These are phyloP conservation scores for Monilinia laxa DNA, from an alignment of 2,329 filamentous ascomycete species.

Conservation along the genomic window DNA sequence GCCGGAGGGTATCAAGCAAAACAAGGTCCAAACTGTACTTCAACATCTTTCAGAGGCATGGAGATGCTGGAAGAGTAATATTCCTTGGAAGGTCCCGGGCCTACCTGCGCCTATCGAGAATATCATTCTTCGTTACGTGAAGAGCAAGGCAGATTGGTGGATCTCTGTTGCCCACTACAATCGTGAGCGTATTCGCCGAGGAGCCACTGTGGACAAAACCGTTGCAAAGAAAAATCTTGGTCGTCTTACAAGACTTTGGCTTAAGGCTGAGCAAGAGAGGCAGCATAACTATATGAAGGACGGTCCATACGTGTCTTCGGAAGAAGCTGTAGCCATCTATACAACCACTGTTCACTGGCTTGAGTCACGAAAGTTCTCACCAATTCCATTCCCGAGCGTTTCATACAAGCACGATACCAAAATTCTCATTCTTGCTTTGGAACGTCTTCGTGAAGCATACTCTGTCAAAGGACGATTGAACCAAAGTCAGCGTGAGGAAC, in stretches of 20 bases:
- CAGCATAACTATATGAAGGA: slow-evolving; percentile 99
- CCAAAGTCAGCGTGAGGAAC: slow-evolving; percentile 94
- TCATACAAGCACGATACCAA: slow-evolving; percentile 99
- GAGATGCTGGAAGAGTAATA: slow-evolving; percentile 99
- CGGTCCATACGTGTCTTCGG: slow-evolving; percentile 95
- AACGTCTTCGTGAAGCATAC: slow-evolving; percentile 91
- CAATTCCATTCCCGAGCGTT: slow-evolving; percentile 97
- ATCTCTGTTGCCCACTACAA: slow-evolving; percentile 99
- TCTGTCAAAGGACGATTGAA: slow-evolving; percentile 96
- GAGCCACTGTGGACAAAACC: slow-evolving; percentile 97
- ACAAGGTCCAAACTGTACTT: slow-evolving; percentile 96
- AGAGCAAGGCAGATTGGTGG: slow-evolving; percentile 99
- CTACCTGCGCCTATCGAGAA: slow-evolving; percentile 97
- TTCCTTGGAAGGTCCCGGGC: slow-evolving; percentile 98
- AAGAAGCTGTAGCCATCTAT: slow-evolving; percentile 98
- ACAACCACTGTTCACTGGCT: slow-evolving; percentile 99
- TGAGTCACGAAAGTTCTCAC: slow-evolving; percentile 96
- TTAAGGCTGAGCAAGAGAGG: slow-evolving; percentile 96
- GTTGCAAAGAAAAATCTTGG: slow-evolving; percentile 99
- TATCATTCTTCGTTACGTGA: slow-evolving; percentile 97
- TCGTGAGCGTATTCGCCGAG: slow-evolving; percentile 90
- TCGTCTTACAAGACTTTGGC: slow-evolving; percentile 88
- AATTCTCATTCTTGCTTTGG: slow-evolving; percentile 91
- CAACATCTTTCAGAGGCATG: slow-evolving; percentile 97
- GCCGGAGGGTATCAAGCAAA: slow-evolving; percentile 99